Base-by-base conservation (phyloP, 73 alveolate species). In the Strombidium stylifer region DNA sequence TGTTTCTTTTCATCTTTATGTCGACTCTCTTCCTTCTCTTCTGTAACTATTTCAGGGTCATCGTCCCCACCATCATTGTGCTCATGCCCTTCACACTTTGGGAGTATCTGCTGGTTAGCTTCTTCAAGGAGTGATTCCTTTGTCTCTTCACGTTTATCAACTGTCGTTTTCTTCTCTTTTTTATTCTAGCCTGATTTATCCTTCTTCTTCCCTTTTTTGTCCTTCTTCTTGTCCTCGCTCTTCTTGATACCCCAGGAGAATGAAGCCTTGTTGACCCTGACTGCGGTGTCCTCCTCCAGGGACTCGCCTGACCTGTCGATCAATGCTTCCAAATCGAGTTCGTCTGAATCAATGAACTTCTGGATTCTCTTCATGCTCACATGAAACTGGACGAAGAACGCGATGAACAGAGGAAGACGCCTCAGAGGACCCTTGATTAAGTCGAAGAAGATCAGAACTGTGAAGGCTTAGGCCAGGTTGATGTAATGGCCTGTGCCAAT, bases 281-380 rank as follows among this genome's bases (percentile, higher is more conserved):
- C 32, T 4, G 65, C 32, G 47, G 41, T 26, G 20, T 25, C 65
- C 31, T 18, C 35, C 6, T 44, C 39, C n/a, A 5, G 31, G 1
- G 14, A 12, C 48, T 64, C 3, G 1, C n/a, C n/a, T n/a, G n/a
- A n/a, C n/a, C n/a, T n/a, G n/a, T n/a, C n/a, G n/a, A n/a, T n/a
- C n/a, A n/a, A n/a, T n/a, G n/a, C n/a, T n/a, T n/a, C n/a, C n/a
- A n/a, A n/a, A 46, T 64, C 45, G 27, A 44, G 21, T 5, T 64
- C 53, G 28, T 47, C 65, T 18, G 66, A 16, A 12, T 16, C 3
- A n/a, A 64, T 15, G 54, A 64, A 64, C 25, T 47, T 34, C 40
- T 64, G 30, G 2, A 64, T 45, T 44, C 78, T 41, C 31, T 37
- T 64, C 78, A 64, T 64, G 11, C 66, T 44, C 15, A 64, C 78